Evolutionary conservation across 768 basidiomycete genomes (phyloP), one percentile per base, ranked within the genome.

Genomic region (Symmetrospora coprosmae): DNA sequence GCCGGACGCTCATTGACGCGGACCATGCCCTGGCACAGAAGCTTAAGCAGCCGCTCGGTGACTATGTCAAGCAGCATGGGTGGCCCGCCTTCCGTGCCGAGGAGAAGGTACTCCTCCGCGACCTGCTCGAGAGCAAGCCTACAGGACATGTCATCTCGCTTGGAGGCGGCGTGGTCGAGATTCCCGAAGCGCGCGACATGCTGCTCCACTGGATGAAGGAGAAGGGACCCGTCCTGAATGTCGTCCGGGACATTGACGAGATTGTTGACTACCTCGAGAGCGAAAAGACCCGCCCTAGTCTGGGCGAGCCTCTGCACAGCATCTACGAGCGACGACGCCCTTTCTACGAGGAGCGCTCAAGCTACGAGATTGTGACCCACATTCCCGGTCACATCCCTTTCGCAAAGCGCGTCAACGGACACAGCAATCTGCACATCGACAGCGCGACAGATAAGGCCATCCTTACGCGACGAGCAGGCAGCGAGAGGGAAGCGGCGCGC

Each of bases 161-260:
- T 19, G 92, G 94, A 2, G 94, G 94, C 2, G 92, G 92, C 0
- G 82, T 97, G 60, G 87, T 97, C 30, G 92, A 99, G 73, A 86
- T 82, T 0, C 78, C 82, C 1, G 78, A 76, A 39, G 85, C 87
- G 13, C 77, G 91, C 30, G 76, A 84, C 17, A 68, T 86, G 3
- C 76, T 99, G 61, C 78, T 82, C 71, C 72, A 76, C 13, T 90
- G 86, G 70, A 73, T 72, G 31, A 75, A 71, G 19, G 75, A 75
- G 30, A 35, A 50, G 34, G 69, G 69, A 3, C 80, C 82, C 5
- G 86, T 99, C 11, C 84, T 97, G 2, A 83, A 91, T 72, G 78
- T 97, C 61, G 78, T 82, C 19, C 80, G 94, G 14, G 82, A 86
- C 33, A 67, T 70, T 27, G 68, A 66, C 51, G 86, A 90, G 66